Conservation (phyloP, 768 basidiomycete species). For the Leccinum subtestaceum region DNA sequence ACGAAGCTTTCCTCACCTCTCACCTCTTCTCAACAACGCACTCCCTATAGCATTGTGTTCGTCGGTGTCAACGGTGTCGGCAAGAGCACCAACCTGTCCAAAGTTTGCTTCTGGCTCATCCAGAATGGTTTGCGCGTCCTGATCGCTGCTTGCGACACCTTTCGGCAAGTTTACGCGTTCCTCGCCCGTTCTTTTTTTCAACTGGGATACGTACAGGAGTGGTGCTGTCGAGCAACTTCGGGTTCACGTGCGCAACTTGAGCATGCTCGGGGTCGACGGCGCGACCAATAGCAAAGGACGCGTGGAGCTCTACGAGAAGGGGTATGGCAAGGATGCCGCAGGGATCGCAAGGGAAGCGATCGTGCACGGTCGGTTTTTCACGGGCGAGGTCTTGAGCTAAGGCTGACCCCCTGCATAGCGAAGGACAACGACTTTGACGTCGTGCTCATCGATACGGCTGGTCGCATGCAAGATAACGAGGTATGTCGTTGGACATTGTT, state of each 20-base stretch:
- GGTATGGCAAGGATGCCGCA: constrained; percentile 99
- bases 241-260: constrained; percentile 92
- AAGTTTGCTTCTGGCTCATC: constrained; percentile 98
- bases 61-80: constrained; percentile 99
- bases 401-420: constrained; percentile 42
- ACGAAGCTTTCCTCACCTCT: constrained; percentile 78
- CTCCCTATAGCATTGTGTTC: constrained; percentile 92
- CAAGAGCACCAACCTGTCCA: constrained; percentile 96
- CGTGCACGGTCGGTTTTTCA: constrained; percentile 60
- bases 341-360: constrained; percentile 97
- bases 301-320: constrained; percentile 93
- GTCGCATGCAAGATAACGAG: constrained; percentile 99
- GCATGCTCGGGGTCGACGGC: constrained; percentile 74
- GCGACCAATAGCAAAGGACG: constrained; percentile 66
- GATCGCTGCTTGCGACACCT: constrained; percentile 98
- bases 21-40: constrained; percentile 69
- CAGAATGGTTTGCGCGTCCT: constrained; percentile 92
- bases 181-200: neutral
- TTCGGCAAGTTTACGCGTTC: constrained; percentile 51
- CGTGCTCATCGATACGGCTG: constrained; percentile 96
- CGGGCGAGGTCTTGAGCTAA: neutral
- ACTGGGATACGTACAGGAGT: constrained; percentile 47
- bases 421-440: constrained; percentile 93
- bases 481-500: constrained; percentile 36
- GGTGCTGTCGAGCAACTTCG: constrained; percentile 97